phyloP scores from a whole-genome alignment of 2,329 filamentous ascomycete species.

The Apiospora pterosperma region DNA sequence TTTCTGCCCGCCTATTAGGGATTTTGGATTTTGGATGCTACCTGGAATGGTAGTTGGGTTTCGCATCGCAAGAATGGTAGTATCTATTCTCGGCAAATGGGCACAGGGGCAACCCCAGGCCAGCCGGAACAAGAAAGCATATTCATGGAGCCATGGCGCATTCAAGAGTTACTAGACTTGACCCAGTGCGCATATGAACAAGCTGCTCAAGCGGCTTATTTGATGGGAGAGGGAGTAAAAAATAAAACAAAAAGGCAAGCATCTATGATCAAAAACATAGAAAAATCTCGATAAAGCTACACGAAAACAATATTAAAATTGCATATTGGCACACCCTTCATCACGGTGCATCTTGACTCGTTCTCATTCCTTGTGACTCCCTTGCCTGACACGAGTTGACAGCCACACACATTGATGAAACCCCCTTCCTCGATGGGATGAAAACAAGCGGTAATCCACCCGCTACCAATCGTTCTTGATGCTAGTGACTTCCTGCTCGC shows the following conservation, averaged over 20 bases:
- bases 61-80: slow-evolving; percentile 5
- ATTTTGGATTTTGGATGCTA: not conserved
- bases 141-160: not conserved
- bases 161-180: not conserved
- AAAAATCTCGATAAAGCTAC: slow-evolving; percentile 4
- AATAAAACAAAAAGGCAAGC: slow-evolving; percentile 3
- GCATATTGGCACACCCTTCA: not conserved
- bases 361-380: not conserved
- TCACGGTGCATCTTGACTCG: not conserved
- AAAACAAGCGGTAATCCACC: not conserved
- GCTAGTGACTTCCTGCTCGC: not conserved
- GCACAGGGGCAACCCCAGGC: not conserved
- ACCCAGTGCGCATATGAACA: not conserved
- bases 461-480: not conserved
- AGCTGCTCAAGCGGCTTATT: not conserved
- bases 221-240: not conserved
- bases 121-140: not conserved
- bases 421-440: not conserved
- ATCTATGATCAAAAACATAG: slow-evolving; percentile 5
- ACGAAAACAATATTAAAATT: slow-evolving; percentile 6
- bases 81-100: slow-evolving; percentile 2
- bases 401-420: not conserved
- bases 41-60: not conserved
- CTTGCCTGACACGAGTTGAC: not conserved
- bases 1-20: not conserved